Evolutionary conservation across 176 grass and related monocot species (phyloP), one percentile per base, ranked within the genome.

Genomic region (Echinochloa phyllopogon): DNA sequence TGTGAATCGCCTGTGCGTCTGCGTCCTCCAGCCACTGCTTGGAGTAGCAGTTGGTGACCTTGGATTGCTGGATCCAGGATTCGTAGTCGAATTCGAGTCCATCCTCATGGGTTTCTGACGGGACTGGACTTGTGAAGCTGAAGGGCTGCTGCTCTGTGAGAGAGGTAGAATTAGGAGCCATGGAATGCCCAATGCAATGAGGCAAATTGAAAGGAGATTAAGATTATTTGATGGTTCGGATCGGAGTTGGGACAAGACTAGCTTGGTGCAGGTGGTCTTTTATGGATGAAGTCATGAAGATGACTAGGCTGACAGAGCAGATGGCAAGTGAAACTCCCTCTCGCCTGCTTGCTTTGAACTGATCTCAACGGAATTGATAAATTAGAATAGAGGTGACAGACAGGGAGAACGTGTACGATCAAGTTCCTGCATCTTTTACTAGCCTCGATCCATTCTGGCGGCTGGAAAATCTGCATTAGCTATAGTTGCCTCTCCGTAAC

Each of bases 51-150:
- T 66, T 78, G 83, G 51, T 33, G 10, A 16, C 15, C 51, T 85
- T 85, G 17, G 74, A 75, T 65, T 75, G 82, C 21, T 84, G 58
- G 58, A 84, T 64, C 71, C 82, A 84, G 52, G 68, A 79, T 70
- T 72, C 41, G 16, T 90, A 82, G 40, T 86, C 70, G 40, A 82
- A 90, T 23, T 81, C 75, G 5, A 58, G 18, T 27, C 52, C 74
- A n/a, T 91, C 81, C 25, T 82, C 13, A 2, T 23, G 20, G 59
- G 69, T 59, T 29, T 83, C 33, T 76, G 69, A 51, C 5, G 56
- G 45, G 6, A 69, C 3, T 72, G 79, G 59, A 23, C 64, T 70
- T 14, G 38, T 68, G 14, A 91, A 87, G 56, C 60, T 87, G 84
- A 90, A 84, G 59, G 44, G 17, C 5, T 89, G 43, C 20, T 89